Percentiles rank a stretch among this genome's conserved stretches.
These are phyloP conservation scores for Tricholoma flavovirens DNA, from an alignment of 768 basidiomycete species.

Conservation along the genomic window DNA sequence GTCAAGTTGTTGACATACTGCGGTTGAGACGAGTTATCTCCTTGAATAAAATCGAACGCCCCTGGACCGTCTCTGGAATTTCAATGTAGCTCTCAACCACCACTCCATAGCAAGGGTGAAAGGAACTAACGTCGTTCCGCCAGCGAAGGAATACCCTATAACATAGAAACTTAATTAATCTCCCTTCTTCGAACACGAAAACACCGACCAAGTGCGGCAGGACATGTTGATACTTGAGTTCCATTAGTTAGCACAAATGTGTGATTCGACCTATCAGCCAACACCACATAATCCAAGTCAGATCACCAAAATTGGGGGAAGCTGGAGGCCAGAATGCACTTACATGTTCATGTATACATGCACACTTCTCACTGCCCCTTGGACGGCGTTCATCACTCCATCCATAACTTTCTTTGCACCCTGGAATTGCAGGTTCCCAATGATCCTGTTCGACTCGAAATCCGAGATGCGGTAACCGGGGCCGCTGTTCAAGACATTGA, in stretches of 20 bases:
- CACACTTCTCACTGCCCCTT: conserved; percentile 62
- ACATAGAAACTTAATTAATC: not conserved
- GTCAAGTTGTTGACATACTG: conserved; percentile 52
- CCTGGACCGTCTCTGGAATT: conserved; percentile 68
- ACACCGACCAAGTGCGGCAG: conserved; percentile 65
- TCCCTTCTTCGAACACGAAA: not conserved
- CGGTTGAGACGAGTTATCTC: conserved; percentile 53
- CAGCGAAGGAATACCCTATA: conserved; percentile 69
- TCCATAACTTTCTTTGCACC: conserved; percentile 65
- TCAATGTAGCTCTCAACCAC: not conserved
- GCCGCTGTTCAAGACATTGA: conserved; percentile 37
- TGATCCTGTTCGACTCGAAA: conserved; percentile 70
- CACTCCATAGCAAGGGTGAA: not conserved
- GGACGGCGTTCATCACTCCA: conserved; percentile 38
- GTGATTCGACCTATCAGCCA: conserved; percentile 47
- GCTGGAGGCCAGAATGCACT: conserved; percentile 14
- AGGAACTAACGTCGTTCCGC: conserved; percentile 65
- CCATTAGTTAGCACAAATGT: conserved; percentile 63
- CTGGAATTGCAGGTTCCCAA: conserved; percentile 63
- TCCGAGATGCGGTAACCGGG: conserved; percentile 73
- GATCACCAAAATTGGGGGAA: not conserved
- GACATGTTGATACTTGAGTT: conserved; percentile 63
- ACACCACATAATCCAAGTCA: conserved; percentile 1
- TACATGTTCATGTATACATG: conserved; percentile 70
- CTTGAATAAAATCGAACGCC: conserved; percentile 72